phyloP scores from a whole-genome alignment of 257 asterid species.

The Penstemon newberryi region DNA sequence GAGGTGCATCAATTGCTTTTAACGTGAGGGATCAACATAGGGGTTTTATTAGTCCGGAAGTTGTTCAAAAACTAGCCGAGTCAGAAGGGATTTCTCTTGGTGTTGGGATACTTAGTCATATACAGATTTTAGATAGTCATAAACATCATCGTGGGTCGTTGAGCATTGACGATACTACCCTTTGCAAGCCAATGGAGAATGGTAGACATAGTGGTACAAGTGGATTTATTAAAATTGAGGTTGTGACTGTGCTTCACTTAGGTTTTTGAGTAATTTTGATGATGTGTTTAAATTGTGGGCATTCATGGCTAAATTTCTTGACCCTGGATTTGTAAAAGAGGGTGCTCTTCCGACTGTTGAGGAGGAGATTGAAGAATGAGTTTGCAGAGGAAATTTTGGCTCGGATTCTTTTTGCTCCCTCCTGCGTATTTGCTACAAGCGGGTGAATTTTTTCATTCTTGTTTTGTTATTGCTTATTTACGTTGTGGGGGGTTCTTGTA shows the following conservation, averaged over 20 bases:
- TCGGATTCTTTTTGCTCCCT: too few species aligned
- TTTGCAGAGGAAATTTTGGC: too few species aligned
- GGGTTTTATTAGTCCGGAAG: slow-evolving; percentile 81
- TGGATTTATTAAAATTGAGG: slow-evolving; percentile 90
- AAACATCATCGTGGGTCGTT: slow-evolving; percentile 55
- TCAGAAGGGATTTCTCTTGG: slow-evolving; percentile 70
- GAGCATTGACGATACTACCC: slow-evolving; percentile 70
- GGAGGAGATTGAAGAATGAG: slow-evolving; percentile 66
- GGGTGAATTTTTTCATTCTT: too few species aligned
- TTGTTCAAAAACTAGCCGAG: slow-evolving; percentile 85
- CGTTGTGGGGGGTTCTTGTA: too few species aligned
- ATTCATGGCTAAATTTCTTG: slow-evolving; percentile 86
- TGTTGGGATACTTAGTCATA: slow-evolving; percentile 85
- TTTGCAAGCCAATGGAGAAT: slow-evolving; percentile 91
- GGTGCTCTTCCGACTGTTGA: slow-evolving; percentile 69
- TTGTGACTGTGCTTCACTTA: slow-evolving; percentile 95
- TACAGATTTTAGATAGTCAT: slow-evolving; percentile 62
- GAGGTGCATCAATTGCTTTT: slow-evolving; percentile 95
- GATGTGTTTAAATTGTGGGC: slow-evolving; percentile 98
- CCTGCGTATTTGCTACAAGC: too few species aligned
- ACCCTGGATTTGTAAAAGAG: slow-evolving; percentile 74
- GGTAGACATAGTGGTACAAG: slow-evolving; percentile 62
- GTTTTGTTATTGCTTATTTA: too few species aligned
- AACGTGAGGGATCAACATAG: slow-evolving; percentile 73
- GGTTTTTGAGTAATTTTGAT: slow-evolving; percentile 80